phyloP scores from a whole-genome alignment of 2,329 filamentous ascomycete genomes.

The Trichoderma afroharzianum region DNA sequence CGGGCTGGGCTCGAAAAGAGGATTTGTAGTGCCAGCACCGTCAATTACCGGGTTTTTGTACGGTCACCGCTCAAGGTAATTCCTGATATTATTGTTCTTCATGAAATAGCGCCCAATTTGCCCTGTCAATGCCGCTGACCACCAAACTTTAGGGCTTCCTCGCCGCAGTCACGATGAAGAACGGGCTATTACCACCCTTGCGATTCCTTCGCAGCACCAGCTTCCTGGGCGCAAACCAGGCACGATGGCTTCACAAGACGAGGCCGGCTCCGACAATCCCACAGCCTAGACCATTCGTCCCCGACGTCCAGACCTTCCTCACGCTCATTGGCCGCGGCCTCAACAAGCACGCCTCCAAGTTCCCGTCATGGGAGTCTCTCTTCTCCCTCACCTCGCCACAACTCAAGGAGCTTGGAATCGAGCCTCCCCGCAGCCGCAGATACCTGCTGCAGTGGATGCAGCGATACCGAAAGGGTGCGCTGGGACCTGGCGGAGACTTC shows the following conservation, averaged over 20 bases:
- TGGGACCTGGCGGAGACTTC: constrained; percentile 80
- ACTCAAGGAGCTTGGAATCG: constrained; percentile 78
- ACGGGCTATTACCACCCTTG: constrained; percentile 31
- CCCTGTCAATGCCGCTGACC: neutral
- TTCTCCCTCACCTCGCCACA: constrained; percentile 77
- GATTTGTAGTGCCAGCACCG: neutral
- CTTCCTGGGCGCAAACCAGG: constrained; percentile 34
- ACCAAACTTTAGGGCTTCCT: neutral
- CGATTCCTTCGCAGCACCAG: constrained; percentile 31
- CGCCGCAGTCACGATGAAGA: constrained; percentile 29
- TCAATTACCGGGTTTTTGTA: neutral
- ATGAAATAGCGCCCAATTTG: neutral
- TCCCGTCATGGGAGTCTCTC: constrained; percentile 84
- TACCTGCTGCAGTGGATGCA: constrained; percentile 89
- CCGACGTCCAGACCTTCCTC: constrained; percentile 81
- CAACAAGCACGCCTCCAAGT: constrained; percentile 77
- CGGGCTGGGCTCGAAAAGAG: neutral
- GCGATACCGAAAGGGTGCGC: constrained; percentile 72
- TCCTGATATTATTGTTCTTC: neutral
- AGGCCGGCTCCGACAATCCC: constrained; percentile 49
- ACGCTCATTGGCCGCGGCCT: constrained; percentile 86
- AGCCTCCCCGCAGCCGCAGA: constrained; percentile 74
- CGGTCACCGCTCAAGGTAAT: neutral
- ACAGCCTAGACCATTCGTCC: constrained; percentile 76
- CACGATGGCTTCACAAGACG: constrained; percentile 43